Base-by-base conservation (phyloP, 2,329 filamentous ascomycete genomes). In the Aureobasidium sp. region DNA sequence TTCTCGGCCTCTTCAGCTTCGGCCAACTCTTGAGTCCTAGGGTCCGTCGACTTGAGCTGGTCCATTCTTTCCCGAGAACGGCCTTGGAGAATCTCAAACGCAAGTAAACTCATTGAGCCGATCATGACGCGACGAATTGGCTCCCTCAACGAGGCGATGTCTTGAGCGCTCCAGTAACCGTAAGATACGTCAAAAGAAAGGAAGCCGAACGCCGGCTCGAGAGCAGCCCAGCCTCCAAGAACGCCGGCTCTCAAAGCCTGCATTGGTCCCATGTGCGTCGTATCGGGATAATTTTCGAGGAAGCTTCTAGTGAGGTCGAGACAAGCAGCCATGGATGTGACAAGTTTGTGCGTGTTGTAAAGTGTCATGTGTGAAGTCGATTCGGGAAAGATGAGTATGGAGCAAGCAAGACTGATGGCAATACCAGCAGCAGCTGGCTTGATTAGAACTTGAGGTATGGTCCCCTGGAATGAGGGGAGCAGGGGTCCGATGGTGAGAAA, bases 151-250 rank as follows among this genome's bases (percentile, higher is more conserved):
- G 66, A 66, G 5, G 70, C 69, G 17, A 82, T 70, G 20, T 81
- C 77, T 9, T 77, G 73, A 1, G 79, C 69, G 17, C 70, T 75
- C 79, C 79, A 82, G 2, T 74, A 69, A 1, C 78, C 75, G 3
- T 76, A 69, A 0, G 79, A 80, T 23, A 80, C 71, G 63, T 82
- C 79, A 0, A 82, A 66, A 0, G 76, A 78, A 0, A 82, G 67
- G 58, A 82, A 82, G 0, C 68, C 75, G 26, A 62, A 57, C 6
- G 51, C 27, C 10, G 61, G 61, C 6, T 63, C 61, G 1, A 63
- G 37, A 12, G 34, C 44, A 34, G 52, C 61, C 61, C 61, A 63
- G 9, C 61, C 46, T 29, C 52, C 61, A n/a, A 63, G 47, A 5
- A 63, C 27, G 6, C 52, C 52, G 10, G 55, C 37, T 55, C 51